phyloP scores from a whole-genome alignment of 495 filamentous ascomycete genomes.

The Penicillium lividum region DNA sequence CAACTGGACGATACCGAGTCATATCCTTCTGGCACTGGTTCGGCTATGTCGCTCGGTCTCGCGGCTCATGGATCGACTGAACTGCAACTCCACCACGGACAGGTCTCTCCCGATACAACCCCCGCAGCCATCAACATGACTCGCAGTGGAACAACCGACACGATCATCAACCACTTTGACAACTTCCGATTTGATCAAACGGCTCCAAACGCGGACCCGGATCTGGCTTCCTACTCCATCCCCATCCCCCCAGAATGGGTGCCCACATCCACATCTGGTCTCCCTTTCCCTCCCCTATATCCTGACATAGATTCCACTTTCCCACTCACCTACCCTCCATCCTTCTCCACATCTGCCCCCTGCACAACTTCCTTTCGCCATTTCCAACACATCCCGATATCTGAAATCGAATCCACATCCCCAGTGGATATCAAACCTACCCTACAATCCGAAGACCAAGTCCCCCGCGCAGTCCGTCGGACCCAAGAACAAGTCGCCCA shows the following conservation, averaged over 20 bases:
- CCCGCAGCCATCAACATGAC: conserved; percentile 43
- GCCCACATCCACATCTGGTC: conserved; percentile 32
- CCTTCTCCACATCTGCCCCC: conserved; percentile 41
- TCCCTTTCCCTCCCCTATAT: conserved; percentile 24
- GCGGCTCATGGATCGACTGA: conserved; percentile 32
- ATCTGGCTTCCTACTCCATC: conserved; percentile 30
- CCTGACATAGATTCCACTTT: conserved; percentile 34
- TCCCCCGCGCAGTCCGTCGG: conserved; percentile 40
- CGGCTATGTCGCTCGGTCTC: conserved; percentile 34
- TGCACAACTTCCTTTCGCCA: conserved; percentile 25
- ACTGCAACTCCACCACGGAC: conserved; percentile 22
- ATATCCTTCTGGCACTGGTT: conserved; percentile 15
- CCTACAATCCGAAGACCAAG: conserved; percentile 34
- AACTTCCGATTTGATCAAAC: conserved; percentile 47
- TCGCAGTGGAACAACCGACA: conserved; percentile 46
- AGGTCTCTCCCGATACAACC: conserved; percentile 21
- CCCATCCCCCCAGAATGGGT: conserved; percentile 39
- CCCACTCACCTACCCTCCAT: conserved; percentile 29
- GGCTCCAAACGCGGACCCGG: conserved; percentile 33
- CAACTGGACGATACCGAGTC: conserved; percentile 18
- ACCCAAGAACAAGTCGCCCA: conserved; percentile 48
- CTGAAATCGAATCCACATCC: not conserved
- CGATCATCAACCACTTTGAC: conserved; percentile 45
- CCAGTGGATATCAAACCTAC: conserved; percentile 40
- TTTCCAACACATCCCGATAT: not conserved